These are phyloP conservation scores for Fomitopsis pulvina DNA, from an alignment of 768 basidiomycete genomes.

Conservation along the genomic window DNA sequence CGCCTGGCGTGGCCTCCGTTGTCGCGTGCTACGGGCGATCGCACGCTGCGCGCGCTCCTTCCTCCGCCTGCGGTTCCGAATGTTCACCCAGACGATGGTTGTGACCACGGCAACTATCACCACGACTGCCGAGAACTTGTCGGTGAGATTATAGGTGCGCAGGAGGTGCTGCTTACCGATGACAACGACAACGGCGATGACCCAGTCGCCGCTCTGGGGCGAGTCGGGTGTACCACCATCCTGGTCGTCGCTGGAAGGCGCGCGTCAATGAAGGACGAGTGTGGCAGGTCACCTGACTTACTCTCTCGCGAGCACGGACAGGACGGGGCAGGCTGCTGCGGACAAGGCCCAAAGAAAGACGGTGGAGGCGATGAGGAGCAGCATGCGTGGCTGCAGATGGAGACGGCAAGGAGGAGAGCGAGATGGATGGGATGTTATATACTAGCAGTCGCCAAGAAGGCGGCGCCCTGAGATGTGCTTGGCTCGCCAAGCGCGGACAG, in stretches of 20 bases:
- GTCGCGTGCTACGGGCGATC: not conserved
- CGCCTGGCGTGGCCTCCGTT: not conserved
- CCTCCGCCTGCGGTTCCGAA: not conserved
- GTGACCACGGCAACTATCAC: not conserved
- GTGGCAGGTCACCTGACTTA: not conserved
- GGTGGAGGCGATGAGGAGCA: not conserved
- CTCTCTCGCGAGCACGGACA: not conserved
- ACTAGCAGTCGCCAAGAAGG: constrained; percentile 3
- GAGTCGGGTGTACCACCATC: not conserved
- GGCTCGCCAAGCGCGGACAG: constrained; percentile 9
- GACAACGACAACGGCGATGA: constrained; percentile 12
- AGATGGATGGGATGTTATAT: not conserved
- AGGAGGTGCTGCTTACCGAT: constrained; percentile 8
- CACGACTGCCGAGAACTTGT: not conserved
- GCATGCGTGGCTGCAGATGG: not conserved
- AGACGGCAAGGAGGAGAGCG: not conserved
- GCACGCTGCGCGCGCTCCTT: constrained; percentile 1
- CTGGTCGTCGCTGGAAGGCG: not conserved
- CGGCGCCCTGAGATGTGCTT: constrained; percentile 5
- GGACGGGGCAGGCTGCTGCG: not conserved
- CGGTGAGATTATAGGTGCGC: not conserved
- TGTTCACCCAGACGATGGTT: constrained; percentile 1
- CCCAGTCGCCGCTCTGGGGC: constrained; percentile 6
- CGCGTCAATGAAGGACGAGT: not conserved
- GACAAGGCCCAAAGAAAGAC: not conserved